Evolutionary conservation across 352 stramenopile genomes (phyloP).

Genomic region (Phytophthora gonapodyides): DNA sequence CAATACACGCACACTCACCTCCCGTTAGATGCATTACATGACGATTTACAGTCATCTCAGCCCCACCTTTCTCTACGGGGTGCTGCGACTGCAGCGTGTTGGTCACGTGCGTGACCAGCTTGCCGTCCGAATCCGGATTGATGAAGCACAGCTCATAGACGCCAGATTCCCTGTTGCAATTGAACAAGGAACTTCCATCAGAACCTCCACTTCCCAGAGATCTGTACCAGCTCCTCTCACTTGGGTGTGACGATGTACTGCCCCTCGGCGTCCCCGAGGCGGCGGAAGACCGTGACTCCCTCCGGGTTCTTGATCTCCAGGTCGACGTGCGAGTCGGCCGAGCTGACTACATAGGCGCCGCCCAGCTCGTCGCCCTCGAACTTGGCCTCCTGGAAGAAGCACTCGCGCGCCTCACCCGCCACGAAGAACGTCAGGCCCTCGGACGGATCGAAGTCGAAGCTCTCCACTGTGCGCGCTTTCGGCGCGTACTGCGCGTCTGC

Average conservation of each 20-base stretch:
- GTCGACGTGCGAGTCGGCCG: constrained; percentile 73
- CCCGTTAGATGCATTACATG: not conserved
- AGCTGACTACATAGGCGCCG: constrained; percentile 76
- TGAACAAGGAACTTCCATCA: not conserved
- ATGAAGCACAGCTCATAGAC: constrained; percentile 78
- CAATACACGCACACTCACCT: constrained; percentile 1
- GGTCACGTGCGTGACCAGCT: constrained; percentile 83
- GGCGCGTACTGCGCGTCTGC: constrained; percentile 41
- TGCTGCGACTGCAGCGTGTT: constrained; percentile 83
- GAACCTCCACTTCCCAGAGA: not conserved
- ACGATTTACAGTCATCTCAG: not conserved
- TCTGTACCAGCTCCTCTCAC: constrained; percentile 31
- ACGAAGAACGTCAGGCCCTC: constrained; percentile 83
- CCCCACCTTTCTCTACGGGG: constrained; percentile 70
- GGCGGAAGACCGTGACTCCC: constrained; percentile 56
- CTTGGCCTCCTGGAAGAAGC: constrained; percentile 80
- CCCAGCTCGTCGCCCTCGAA: constrained; percentile 62
- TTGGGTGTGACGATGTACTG: constrained; percentile 69
- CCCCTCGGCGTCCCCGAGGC: constrained; percentile 66
- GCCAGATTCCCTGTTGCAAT: constrained; percentile 43
- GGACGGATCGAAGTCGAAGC: constrained; percentile 84
- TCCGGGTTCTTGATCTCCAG: constrained; percentile 76
- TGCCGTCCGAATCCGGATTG: constrained; percentile 71
- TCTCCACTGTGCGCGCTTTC: constrained; percentile 52
- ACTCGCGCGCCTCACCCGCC: constrained; percentile 41